Evolutionary conservation across 768 basidiomycete species (phyloP), one percentile per base, ranked within the genome.

Genomic region (Nidularia sp.): DNA sequence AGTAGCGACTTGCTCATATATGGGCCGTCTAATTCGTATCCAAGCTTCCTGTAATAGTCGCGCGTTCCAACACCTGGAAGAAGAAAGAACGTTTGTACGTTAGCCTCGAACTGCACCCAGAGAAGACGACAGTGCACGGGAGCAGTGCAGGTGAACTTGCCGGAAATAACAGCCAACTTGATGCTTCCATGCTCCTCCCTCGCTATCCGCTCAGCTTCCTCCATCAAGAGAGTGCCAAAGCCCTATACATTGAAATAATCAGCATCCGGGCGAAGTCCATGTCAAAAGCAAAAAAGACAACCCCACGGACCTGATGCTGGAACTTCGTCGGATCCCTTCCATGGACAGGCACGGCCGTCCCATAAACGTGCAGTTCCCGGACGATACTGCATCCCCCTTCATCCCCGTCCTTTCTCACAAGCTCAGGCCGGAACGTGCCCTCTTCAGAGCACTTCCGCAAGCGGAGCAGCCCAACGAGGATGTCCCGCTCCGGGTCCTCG

Each of bases 141-240:
- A n/a, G 41, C 12, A 46, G 22, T 32, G 29, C 15, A 18, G n/a
- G 5, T 13, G 22, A 13, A 60, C 85, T 62, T 57, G 84, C 92
- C 94, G 36, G 94, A 95, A 58, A 99, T 99, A 53, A 99, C 96
- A n/a, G 90, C 97, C 34, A 99, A 71, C 70, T 98, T 95, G 55
- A 88, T 76, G 66, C 93, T 98, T 15, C 91, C 96, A 61, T 99
- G 97, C 65, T 99, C 97, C 62, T 98, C 96, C 58, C 88, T 76
- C 25, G 97, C 94, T 75, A 99, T 98, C 61, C 96, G 81, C 68
- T 98, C 97, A 6, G 97, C 97, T 71, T 99, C 97, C 65, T 99
- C 97, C 97, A 99, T 99, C 55, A 99, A 72, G 55, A 98, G 67
- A 32, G 94, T 97, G 9, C 97, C 97, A 66, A 98, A 98, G 6